These are phyloP conservation scores for Rhododendron griersonianum DNA, from an alignment of 148 eudicot genomes.

Conservation along the genomic window DNA sequence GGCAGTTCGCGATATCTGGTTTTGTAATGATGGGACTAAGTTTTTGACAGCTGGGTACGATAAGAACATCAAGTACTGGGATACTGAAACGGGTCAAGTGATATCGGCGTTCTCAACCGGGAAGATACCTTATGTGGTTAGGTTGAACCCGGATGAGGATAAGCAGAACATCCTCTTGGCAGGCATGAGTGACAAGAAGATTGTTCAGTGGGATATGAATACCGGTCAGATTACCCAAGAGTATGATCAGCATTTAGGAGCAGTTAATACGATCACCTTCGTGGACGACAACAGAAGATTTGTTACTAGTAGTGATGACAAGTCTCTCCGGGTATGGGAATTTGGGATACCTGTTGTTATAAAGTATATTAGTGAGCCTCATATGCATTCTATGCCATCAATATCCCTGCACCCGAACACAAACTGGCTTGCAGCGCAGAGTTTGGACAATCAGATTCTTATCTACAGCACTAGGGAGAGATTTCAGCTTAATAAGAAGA, in stretches of 20 bases:
- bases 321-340: constrained; percentile 96
- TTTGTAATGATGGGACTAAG: constrained; percentile 84
- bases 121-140: constrained; percentile 90
- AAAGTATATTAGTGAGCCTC: constrained; percentile 96
- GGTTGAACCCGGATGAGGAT: constrained; percentile 94
- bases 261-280: constrained; percentile 92
- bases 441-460: constrained; percentile 96
- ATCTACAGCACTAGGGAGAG: constrained; percentile 85
- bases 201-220: constrained; percentile 97
- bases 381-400: constrained; percentile 98
- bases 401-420: constrained; percentile 80
- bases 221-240: constrained; percentile 87
- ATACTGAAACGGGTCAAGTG: constrained; percentile 92
- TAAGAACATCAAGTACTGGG: constrained; percentile 97
- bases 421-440: constrained; percentile 93
- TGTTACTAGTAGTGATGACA: constrained; percentile 95
- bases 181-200: constrained; percentile 97
- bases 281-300: constrained; percentile 92
- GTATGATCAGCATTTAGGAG: constrained; percentile 97
- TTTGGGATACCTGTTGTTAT: constrained; percentile 94
- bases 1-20: constrained; percentile 86
- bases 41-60: constrained; percentile 90
- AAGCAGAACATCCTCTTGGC: constrained; percentile 91
- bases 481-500: constrained; percentile 95
- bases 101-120: constrained; percentile 90